A percentile compares a stretch with the other conserved stretches of the same genome.
Conservation (phyloP, 2,329 filamentous ascomycete genomes). For the Herpotrichia juniperi region DNA sequence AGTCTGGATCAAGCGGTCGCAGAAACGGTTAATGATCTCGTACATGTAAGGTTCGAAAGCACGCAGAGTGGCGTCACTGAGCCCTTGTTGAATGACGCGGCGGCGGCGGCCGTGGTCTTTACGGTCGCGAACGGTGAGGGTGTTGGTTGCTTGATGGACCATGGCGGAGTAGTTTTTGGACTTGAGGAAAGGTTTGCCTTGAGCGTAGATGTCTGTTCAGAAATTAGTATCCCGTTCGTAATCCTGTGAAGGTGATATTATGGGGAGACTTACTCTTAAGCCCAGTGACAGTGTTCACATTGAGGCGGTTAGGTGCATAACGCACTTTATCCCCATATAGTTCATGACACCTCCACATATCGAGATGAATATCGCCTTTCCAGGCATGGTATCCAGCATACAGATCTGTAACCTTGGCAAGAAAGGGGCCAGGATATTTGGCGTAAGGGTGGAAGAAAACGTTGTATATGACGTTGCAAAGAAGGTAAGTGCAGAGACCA, state of each 20-base stretch:
- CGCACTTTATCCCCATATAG: slow-evolving; percentile 72
- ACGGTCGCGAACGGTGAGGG: slow-evolving; percentile 43
- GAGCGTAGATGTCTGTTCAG: slow-evolving; percentile 12
- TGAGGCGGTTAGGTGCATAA: slow-evolving; percentile 75
- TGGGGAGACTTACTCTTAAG: slow-evolving; percentile 26
- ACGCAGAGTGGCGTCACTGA: slow-evolving; percentile 45
- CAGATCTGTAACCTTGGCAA: slow-evolving; percentile 14
- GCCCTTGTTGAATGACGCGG: slow-evolving; percentile 46
- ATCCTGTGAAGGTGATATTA: background rate
- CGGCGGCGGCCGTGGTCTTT: slow-evolving; percentile 45
- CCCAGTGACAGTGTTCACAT: slow-evolving; percentile 68
- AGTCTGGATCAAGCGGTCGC: slow-evolving; percentile 23
- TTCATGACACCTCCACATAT: slow-evolving; percentile 71
- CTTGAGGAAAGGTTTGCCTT: slow-evolving; percentile 15
- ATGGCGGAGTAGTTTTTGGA: slow-evolving; percentile 15
- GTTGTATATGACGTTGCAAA: slow-evolving; percentile 11
- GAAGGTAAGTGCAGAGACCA: slow-evolving; percentile 4
- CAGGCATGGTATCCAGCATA: slow-evolving; percentile 66
- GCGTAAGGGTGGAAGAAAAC: slow-evolving; percentile 39
- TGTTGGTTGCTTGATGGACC: slow-evolving; percentile 33
- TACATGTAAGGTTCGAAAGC: slow-evolving; percentile 47
- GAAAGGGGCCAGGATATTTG: slow-evolving; percentile 33
- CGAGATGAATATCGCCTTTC: slow-evolving; percentile 73
- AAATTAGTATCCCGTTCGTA: slow-evolving; percentile 1
- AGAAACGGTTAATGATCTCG: slow-evolving; percentile 39